Conservation (phyloP, 1,139 yeast genomes). For the Yamadazyma triangularis region DNA sequence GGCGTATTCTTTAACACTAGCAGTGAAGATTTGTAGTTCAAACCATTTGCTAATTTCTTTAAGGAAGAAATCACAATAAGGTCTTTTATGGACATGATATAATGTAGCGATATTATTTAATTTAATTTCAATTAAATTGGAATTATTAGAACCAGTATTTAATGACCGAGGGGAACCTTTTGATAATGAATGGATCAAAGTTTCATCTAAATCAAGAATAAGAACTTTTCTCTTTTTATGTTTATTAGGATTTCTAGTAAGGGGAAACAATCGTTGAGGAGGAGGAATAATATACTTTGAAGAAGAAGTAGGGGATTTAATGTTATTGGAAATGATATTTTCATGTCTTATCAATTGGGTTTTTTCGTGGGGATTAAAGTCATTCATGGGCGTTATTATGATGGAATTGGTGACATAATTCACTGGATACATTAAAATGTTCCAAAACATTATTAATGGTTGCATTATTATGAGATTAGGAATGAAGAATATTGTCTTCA, state of each 20-base stretch:
- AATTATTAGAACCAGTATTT: constrained; percentile 42
- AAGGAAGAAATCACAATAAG: constrained; percentile 82
- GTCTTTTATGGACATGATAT: constrained; percentile 88
- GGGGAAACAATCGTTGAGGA: constrained; percentile 43
- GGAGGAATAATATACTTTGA: constrained; percentile 48
- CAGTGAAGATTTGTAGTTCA: constrained; percentile 85
- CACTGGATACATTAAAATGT: constrained; percentile 18
- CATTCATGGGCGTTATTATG: constrained; percentile 3
- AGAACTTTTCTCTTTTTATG: constrained; percentile 55
- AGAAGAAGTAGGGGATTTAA: constrained; percentile 55
- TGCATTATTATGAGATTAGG: constrained; percentile 18
- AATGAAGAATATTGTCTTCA: constrained; percentile 11
- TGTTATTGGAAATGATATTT: constrained; percentile 36
- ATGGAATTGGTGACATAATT: constrained; percentile 8
- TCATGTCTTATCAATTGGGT: constrained; percentile 41
- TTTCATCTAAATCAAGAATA: constrained; percentile 87
- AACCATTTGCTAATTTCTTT: constrained; percentile 82
- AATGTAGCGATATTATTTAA: constrained; percentile 66
- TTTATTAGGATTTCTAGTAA: constrained; percentile 37
- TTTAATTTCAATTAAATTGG: constrained; percentile 83
- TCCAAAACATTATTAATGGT: constrained; percentile 18
- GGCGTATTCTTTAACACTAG: constrained; percentile 91
- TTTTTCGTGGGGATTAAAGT: constrained; percentile 20
- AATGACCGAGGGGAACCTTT: constrained; percentile 48
- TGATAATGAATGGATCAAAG: constrained; percentile 84